Conservation (phyloP, 2,329 filamentous ascomycete genomes). For the Mariannaea elegans region DNA sequence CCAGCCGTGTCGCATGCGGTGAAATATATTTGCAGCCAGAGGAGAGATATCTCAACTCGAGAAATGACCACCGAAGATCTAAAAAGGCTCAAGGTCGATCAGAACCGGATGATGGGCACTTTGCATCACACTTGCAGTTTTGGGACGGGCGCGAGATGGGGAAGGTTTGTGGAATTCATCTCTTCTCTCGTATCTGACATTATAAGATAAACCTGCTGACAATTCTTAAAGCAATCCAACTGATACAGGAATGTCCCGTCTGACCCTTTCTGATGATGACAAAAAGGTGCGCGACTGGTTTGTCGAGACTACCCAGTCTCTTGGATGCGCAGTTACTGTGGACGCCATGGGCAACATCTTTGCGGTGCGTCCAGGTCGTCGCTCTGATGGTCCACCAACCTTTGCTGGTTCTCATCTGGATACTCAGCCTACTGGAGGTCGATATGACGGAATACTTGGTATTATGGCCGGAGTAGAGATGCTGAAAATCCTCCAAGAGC, state of each 20-base stretch:
- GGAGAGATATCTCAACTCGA: constrained; percentile 29
- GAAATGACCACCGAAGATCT: constrained; percentile 32
- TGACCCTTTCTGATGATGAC: constrained; percentile 79
- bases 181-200: neutral
- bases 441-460: constrained; percentile 82
- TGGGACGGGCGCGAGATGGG: constrained; percentile 34
- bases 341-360: constrained; percentile 87
- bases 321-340: constrained; percentile 69
- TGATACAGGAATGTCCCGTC: constrained; percentile 81
- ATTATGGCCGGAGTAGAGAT: constrained; percentile 78
- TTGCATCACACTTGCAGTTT: constrained; percentile 34
- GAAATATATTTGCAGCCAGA: neutral
- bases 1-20: neutral
- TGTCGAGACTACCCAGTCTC: constrained; percentile 65
- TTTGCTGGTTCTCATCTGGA: constrained; percentile 74
- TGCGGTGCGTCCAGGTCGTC: constrained; percentile 71
- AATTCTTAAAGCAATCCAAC: constrained; percentile 33
- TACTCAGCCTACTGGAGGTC: constrained; percentile 70
- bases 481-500: constrained; percentile 72
- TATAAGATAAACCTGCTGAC: neutral
- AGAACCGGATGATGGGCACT: constrained; percentile 33
- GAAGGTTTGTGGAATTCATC: constrained; percentile 23
- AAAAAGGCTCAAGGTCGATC: constrained; percentile 31
- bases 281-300: constrained; percentile 84
- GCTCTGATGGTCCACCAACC: constrained; percentile 68